These are phyloP conservation scores for Psidium friedrichsthalianum DNA, from an alignment of 345 rosid genomes.

Conservation along the genomic window DNA sequence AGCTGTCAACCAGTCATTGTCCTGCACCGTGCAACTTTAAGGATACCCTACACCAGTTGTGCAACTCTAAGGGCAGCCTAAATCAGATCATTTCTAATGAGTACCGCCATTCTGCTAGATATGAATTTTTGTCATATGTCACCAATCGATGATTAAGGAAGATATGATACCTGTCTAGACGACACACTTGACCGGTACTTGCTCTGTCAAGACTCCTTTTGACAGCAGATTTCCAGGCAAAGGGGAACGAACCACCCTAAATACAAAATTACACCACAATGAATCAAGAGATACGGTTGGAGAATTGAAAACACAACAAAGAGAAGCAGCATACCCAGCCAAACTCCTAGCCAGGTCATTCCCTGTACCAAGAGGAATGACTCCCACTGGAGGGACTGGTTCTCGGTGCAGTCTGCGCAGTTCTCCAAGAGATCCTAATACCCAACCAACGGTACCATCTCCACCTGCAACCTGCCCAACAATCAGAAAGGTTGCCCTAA, in stretches of 20 bases:
- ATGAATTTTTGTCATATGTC: not conserved
- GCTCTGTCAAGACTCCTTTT: conserved; percentile 71
- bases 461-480: conserved; percentile 92
- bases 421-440: conserved; percentile 70
- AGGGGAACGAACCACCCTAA: conserved; percentile 96
- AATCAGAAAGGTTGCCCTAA: conserved; percentile 1
- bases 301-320: conserved; percentile 1
- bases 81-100: not conserved
- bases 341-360: conserved; percentile 87
- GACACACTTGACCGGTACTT: conserved; percentile 40
- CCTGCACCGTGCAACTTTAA: not conserved
- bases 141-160: not conserved
- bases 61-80: not conserved
- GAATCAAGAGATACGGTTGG: conserved; percentile 5
- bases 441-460: conserved; percentile 99
- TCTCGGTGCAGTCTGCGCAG: conserved; percentile 38
- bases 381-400: conserved; percentile 83
- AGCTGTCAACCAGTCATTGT: not conserved
- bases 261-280: conserved; percentile 2
- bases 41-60: not conserved
- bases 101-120: not conserved
- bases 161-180: conserved; percentile 57
- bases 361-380: conserved; percentile 94
- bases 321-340: conserved; percentile 67
- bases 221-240: conserved; percentile 88